phyloP scores from a whole-genome alignment of 2,329 filamentous ascomycete genomes.

The Fusarium piperis region DNA sequence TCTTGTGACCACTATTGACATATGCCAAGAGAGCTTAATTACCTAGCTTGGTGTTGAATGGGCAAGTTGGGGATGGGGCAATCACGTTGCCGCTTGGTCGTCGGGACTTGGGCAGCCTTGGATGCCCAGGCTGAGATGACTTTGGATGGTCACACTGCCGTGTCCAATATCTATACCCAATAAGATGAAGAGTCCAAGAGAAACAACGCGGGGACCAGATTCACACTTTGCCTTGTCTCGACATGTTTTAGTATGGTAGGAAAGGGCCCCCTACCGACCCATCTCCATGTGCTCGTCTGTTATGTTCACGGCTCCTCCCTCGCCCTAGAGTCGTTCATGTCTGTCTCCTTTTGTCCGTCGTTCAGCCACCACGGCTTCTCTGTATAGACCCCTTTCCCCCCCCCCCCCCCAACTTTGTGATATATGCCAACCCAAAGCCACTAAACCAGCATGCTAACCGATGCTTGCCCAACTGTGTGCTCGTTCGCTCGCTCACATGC shows the following conservation, averaged over 20 bases:
- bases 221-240: not conserved
- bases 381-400: not conserved
- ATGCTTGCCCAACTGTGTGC: not conserved
- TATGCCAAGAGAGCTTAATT: not conserved
- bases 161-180: not conserved
- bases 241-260: not conserved
- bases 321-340: not conserved
- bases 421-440: not conserved
- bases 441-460: not conserved
- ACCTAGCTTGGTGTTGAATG: not conserved
- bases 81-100: not conserved
- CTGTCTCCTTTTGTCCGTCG: not conserved
- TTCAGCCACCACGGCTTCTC: not conserved
- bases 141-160: not conserved
- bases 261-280: not conserved
- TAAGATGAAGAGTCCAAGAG: not conserved
- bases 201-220: not conserved
- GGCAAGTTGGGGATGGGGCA: not conserved
- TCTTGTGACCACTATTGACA: not conserved
- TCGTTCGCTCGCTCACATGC: not conserved
- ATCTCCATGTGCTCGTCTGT: not conserved
- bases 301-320: not conserved
- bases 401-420: not conserved
- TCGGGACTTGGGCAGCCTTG: not conserved
- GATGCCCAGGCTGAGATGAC: not conserved